Evolutionary conservation across 768 basidiomycete species (phyloP), one percentile per base, ranked within the genome.

Genomic region (Agaricus blazei): DNA sequence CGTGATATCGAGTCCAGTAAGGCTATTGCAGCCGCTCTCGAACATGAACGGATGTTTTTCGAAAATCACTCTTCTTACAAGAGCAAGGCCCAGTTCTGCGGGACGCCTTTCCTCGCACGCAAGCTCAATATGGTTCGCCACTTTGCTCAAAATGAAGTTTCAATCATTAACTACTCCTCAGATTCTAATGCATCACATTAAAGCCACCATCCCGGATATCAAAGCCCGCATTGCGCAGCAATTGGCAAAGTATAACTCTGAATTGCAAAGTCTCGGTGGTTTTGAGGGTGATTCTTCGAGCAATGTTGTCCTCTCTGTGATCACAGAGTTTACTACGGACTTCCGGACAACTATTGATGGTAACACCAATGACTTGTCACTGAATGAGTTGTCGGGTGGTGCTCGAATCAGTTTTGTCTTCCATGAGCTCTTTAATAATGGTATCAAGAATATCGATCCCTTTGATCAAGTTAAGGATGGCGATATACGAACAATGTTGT

Each of bases 161-260:
- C 29, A 54, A n/a, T 48, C 27, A 48, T 36, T 26, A 14, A 24
- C 23, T 45, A 27, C 23, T 48, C 7, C 44, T 15, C 56, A 96
- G 94, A 96, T 99, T 66, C 85, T 99, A 51, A 98, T 98, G 95
- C 93, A 97, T 72, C 97, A 99, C 72, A 98, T 99, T 68, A 90
- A 92, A 54, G 84, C 91, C 51, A 97, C 93, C 23, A 81, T 99
- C n/a, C 97, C 97, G 31, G 97, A 99, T 68, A 98, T 98, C 79
- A 99, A 99, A 75, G 82, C 85, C 14, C 86, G 95, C 63, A 98
- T 99, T 67, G 79, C 85, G n/a, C 81, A 88, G 58, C 93, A 98
- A 64, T 79, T 95, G 46, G 81, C 86, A 70, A 96, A 95, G 66
- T 98, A 80, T 77, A 91, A 82, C 56, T 76, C 84, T 1, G 97